These are phyloP conservation scores for Cryoendolithus antarcticus DNA, from an alignment of 2,329 filamentous ascomycete species.

Conservation along the genomic window DNA sequence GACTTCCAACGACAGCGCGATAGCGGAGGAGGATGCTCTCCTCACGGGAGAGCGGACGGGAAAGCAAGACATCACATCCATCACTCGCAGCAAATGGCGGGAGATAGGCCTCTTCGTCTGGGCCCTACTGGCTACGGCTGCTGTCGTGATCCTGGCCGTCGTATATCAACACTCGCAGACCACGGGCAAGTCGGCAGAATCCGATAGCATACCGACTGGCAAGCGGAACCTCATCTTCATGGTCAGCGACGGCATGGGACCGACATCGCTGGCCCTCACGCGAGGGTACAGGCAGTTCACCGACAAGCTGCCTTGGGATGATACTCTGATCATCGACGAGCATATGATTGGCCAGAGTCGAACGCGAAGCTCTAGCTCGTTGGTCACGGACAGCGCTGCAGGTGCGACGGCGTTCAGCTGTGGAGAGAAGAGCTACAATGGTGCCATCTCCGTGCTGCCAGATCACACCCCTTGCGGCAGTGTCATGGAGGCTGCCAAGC, in stretches of 20 bases:
- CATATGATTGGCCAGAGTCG: slow-evolving; percentile 85
- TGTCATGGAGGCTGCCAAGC: slow-evolving; percentile 84
- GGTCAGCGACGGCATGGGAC: slow-evolving; percentile 98
- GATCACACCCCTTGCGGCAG: slow-evolving; percentile 82
- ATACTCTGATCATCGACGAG: slow-evolving; percentile 69
- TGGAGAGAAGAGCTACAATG: slow-evolving; percentile 88
- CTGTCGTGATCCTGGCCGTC: slow-evolving; percentile 70
- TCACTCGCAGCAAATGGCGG: slow-evolving; percentile 46
- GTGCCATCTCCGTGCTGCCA: slow-evolving; percentile 80
- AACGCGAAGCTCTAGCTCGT: slow-evolving; percentile 68
- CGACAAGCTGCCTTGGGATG: slow-evolving; percentile 57
- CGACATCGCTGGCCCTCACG: slow-evolving; percentile 76
- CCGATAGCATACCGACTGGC: slow-evolving; percentile 28
- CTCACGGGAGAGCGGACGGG: slow-evolving; percentile 40
- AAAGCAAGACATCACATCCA: slow-evolving; percentile 15
- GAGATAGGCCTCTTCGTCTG: slow-evolving; percentile 69
- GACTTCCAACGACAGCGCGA: slow-evolving; percentile 36
- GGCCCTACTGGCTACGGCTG: slow-evolving; percentile 71
- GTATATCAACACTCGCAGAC: slow-evolving; percentile 52
- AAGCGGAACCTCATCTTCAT: slow-evolving; percentile 97
- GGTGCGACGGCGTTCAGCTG: slow-evolving; percentile 95
- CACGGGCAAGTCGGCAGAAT: slow-evolving; percentile 3
- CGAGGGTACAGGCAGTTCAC: slow-evolving; percentile 73
- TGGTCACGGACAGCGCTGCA: slow-evolving; percentile 90
- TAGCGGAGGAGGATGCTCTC: slow-evolving; percentile 49